Percentiles rank a stretch among this genome's conserved stretches.
Conservation (phyloP, 2,329 filamentous ascomycete genomes). For the Curvularia spicifera region DNA sequence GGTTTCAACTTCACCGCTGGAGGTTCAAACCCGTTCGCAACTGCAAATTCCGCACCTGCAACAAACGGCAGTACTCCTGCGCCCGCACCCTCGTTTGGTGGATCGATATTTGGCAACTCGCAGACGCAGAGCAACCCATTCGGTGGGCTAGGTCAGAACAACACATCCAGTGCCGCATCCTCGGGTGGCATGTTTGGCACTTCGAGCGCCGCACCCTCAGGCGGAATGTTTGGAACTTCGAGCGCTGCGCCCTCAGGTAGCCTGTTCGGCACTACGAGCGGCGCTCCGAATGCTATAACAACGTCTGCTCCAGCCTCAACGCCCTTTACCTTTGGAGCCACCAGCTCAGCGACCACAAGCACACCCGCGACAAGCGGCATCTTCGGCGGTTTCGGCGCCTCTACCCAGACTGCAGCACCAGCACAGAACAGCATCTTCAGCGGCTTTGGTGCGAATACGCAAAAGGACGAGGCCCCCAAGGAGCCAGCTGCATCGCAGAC, state of each 20-base stretch:
- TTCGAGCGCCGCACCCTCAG: slow-evolving; percentile 13
- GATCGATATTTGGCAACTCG: slow-evolving; percentile 21
- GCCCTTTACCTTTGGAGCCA: slow-evolving; percentile 26
- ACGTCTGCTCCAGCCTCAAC: slow-evolving; percentile 25
- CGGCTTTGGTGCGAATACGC: slow-evolving; percentile 21
- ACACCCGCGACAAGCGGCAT: slow-evolving; percentile 23
- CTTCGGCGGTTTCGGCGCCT: slow-evolving; percentile 16
- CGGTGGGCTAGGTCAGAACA: slow-evolving; percentile 28
- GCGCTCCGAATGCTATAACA: slow-evolving; percentile 22
- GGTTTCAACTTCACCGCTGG: slow-evolving; percentile 40
- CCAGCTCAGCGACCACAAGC: slow-evolving; percentile 20
- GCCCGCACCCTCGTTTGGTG: slow-evolving; percentile 26
- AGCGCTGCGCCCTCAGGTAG: slow-evolving; percentile 21
- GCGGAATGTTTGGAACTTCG: slow-evolving; percentile 26
- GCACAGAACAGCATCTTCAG: slow-evolving; percentile 20
- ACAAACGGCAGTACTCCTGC: slow-evolving; percentile 31
- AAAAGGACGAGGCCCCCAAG: slow-evolving; percentile 13
- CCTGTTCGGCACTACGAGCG: slow-evolving; percentile 24
- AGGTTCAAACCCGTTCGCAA: slow-evolving; percentile 33
- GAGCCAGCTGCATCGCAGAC: slow-evolving; percentile 18
- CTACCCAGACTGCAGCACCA: slow-evolving; percentile 10
- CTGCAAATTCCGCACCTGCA: slow-evolving; percentile 22
- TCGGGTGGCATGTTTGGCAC: slow-evolving; percentile 25
- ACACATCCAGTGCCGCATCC: slow-evolving; percentile 6
- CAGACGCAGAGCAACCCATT: slow-evolving; percentile 32